Evolutionary conservation across 139 green algal genomes (phyloP), one percentile per base, ranked within the genome.

Genomic region (Pleodorina starrii): DNA sequence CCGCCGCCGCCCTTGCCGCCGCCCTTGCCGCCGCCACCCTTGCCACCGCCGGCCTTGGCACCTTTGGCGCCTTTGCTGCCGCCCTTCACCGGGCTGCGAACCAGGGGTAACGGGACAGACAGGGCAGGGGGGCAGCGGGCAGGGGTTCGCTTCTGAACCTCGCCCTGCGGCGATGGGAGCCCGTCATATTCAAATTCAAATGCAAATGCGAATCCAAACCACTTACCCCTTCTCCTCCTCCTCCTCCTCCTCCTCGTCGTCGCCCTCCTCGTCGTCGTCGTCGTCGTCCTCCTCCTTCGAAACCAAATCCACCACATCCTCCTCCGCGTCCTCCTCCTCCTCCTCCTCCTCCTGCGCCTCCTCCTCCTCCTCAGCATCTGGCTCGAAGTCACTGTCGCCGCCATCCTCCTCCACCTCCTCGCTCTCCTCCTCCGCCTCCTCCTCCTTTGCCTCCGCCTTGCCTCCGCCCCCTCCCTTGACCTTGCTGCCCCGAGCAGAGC

Each of bases 11-110:
- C 29, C 19, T 43, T 73, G 16, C 63, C 36, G 68, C 35, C 68
- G 35, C 17, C 81, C 43, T 60, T 81, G 57, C 48, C 35, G 50
- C 69, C 88, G 71, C 84, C 84, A 73, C n/a, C 89, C 74, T 91
- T 91, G 68, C 42, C 73, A 11, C 17, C 36, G 42, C 17, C 36
- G 42, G 16, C 68, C 69, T 89, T 89, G 84, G 25, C 17, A 17
- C 40, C 80, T 25, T 86, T 86, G 38, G 48, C 21, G n/a, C n/a
- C n/a, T 51, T 73, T 80, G 40, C 40, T 12, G 48, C 48, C 48
- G 48, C 11, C 48, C 48, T 12, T 57, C 11, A 10, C 48, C n/a
- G n/a, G n/a, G n/a, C n/a, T n/a, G n/a, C n/a, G n/a, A n/a, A n/a
- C n/a, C n/a, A n/a, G n/a, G n/a, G n/a, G n/a, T n/a, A n/a, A n/a